Base-by-base conservation (phyloP, 2,329 filamentous ascomycete species). In the Rhexocercosporidium sp. region DNA sequence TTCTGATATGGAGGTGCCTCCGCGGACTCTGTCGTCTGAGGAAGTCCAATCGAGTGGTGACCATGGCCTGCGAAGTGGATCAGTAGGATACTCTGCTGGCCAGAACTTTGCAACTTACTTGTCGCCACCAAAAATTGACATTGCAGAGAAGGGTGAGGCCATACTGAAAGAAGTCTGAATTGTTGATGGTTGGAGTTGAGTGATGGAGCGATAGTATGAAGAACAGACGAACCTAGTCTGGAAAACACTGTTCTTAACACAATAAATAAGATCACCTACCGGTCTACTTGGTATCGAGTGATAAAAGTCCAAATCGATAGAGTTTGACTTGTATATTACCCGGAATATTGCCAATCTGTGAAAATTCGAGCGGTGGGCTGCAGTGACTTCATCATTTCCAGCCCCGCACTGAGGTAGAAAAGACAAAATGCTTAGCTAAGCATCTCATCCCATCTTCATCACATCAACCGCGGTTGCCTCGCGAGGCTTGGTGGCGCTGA, bases 21-120 rank as follows among this genome's bases (percentile, higher is more conserved):
- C 91, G 53, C 92, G 88, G n/a, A 95, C 91, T 34, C 88, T 84
- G 78, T 95, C 92, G 77, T 95, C 91, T 62, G 87, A 89, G 16
- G 87, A 82, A 8, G 85, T 89, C 91, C 91, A 95, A 70, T 87
- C 83, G 60, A 80, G 77, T 1, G 82, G 75, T 25, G 82, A 78
- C 90, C 90, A 92, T 25, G 82, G 81, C 66, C 87, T 90, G 76
- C 46, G 8, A 56, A 47, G 16, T 16, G 37, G n/a, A 18, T 69
- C 39, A 69, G 25, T 27, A 29, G 39, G 18, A 20, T 54, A 8
- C 25, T 56, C 9, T 16, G 51, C 14, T 31, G 25, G 53, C 7
- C 1, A 2, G 12, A 62, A 1, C 5, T 27, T 49, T 16, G 46
- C 14, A 3, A 62, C 71, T 71, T 72, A 75, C 74, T 71, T 69